Evolutionary conservation across 1,284 basidiomycete genomes (phyloP).

Genomic region (Ustilago cynodontis): DNA sequence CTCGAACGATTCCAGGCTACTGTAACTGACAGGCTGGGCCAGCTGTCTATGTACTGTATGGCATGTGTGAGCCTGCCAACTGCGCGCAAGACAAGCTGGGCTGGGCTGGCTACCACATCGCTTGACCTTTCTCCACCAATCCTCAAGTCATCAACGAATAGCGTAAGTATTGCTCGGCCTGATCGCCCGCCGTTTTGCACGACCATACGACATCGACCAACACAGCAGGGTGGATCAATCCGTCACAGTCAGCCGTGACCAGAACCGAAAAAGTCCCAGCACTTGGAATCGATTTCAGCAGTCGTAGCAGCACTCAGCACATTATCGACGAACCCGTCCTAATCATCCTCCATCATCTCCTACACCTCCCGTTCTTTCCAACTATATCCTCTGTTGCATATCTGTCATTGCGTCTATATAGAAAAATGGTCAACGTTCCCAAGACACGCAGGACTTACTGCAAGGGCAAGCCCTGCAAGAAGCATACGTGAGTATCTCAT

Average conservation of each 20-base stretch:
- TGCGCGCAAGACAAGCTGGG: not conserved
- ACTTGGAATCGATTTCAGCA: not conserved
- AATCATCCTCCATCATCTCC: slow-evolving; percentile 4
- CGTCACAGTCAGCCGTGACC: not conserved
- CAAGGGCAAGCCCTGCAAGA: slow-evolving; percentile 98
- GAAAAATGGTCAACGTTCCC: slow-evolving; percentile 71
- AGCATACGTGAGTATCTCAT: slow-evolving; percentile 86
- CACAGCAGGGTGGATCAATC: not conserved
- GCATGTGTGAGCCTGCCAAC: too few relatives aligned
- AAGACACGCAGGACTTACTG: slow-evolving; percentile 79
- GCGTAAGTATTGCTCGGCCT: slow-evolving; percentile 46
- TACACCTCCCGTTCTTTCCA: slow-evolving; percentile 10
- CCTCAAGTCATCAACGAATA: slow-evolving; percentile 48
- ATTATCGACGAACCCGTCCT: slow-evolving; percentile 12
- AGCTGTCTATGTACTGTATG: too few relatives aligned
- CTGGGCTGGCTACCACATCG: slow-evolving; percentile 10
- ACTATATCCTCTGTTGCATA: slow-evolving; percentile 4
- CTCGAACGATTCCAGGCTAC: too few relatives aligned
- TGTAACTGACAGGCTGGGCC: not conserved
- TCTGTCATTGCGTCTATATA: slow-evolving; percentile 3
- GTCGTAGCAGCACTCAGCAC: not conserved
- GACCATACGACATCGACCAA: slow-evolving; percentile 12
- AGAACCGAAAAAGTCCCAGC: not conserved
- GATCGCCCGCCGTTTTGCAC: slow-evolving; percentile 3
- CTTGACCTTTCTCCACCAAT: slow-evolving; percentile 52